Base-by-base conservation (phyloP, 371 early-diverging fungal species). In the Dinochytrium kinnereticum region DNA sequence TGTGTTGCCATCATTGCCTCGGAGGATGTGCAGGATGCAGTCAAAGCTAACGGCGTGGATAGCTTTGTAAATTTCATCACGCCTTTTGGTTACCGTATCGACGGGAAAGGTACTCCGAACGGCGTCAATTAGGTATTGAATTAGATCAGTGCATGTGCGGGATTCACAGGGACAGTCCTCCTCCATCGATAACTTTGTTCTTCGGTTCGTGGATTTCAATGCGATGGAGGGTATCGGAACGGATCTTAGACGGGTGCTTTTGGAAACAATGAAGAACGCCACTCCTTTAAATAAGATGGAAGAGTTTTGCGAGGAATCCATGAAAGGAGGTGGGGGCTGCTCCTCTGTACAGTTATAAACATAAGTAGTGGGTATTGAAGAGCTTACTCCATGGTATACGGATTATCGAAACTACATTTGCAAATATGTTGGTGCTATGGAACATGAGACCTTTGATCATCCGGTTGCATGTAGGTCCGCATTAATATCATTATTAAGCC, bases 401-500 rank as follows among this genome's bases (percentile, higher is more conserved):
- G 80, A 86, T 72, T 96, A 94, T 76, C 85, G 92, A 39, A 83
- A 91, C 40, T 79, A 88, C 30, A 83, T 94, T 67, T 84, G 93
- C 24, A 83, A 86, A 37, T 79, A 86, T 21, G 85, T 88, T 67
- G 92, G 91, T 1, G 86, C 90, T 7, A 87, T 92, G 0, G 96
- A 96, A 71, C 95, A 96, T 73, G 96, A 97, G 75, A 90, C 95
- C 2, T 96, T 98, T 78, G 93, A 94, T 69, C 96, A 97, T 76
- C 97, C 98, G 1, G 91, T 96, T 0, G 95, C 94, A 7, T 90
- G 93, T 82, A 84, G 50, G 79, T 69, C 1, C n/a, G 44, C 30
- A 34, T 15, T 28, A 5, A 61, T 33, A 2, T 64, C 30, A 36
- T 51, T 49, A n/a, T 21, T 30, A 50, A 34, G 24, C 0, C 19